A percentile compares a stretch with the other conserved stretches of the same genome.
Evolutionary conservation across 345 rosid species (phyloP).

Genomic region (Psidium guajava): DNA sequence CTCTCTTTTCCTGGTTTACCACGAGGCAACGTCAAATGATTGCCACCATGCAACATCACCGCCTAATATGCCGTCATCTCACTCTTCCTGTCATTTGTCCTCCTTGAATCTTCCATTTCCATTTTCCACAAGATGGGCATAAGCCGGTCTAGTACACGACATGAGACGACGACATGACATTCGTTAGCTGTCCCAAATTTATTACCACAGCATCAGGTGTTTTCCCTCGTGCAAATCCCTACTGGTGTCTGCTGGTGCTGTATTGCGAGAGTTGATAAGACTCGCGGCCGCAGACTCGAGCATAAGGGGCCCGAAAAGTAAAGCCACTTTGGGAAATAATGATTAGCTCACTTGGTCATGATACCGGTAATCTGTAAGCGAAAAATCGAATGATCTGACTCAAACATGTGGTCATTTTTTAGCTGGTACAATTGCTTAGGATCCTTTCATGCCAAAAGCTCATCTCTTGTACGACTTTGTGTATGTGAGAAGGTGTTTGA

Average conservation of each 20-base stretch:
- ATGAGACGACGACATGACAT: neutral
- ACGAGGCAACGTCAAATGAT: neutral
- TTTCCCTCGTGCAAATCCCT: neutral
- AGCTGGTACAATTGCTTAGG: too few species aligned
- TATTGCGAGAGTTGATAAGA: neutral
- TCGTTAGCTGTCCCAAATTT: neutral
- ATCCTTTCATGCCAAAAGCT: too few species aligned
- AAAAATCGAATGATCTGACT: too few species aligned
- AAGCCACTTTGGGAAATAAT: too few species aligned
- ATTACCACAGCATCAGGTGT: neutral
- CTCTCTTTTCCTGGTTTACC: neutral
- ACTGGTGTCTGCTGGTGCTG: neutral
- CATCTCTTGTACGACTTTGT: too few species aligned
- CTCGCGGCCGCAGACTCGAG: neutral
- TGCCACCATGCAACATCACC: neutral
- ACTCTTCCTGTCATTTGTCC: neutral
- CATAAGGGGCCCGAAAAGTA: too few species aligned
- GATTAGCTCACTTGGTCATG: too few species aligned
- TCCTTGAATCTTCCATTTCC: neutral
- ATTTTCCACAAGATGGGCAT: neutral
- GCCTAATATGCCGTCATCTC: neutral
- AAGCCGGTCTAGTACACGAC: neutral
- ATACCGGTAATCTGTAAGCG: too few species aligned
- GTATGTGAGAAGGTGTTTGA: too few species aligned
- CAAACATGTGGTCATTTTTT: too few species aligned